phyloP scores from a whole-genome alignment of 192 early-diverging fungal genomes.

The Lobulomyces angularis region DNA sequence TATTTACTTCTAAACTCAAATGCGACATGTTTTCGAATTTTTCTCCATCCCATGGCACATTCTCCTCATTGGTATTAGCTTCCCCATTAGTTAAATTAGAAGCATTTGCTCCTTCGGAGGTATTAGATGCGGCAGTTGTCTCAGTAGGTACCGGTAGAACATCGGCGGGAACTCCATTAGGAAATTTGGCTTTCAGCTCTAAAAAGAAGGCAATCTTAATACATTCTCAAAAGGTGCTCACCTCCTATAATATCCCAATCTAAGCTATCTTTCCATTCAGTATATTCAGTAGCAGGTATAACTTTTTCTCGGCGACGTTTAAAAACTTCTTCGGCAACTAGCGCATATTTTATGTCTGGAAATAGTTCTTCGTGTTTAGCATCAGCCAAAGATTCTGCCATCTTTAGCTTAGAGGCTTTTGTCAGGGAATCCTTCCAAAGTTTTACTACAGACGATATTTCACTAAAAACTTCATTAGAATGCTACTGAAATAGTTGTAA shows the following conservation, averaged over 20 bases:
- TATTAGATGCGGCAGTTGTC: neutral
- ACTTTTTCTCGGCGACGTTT: slow-evolving; percentile 13
- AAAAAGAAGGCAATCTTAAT: neutral
- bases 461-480: neutral
- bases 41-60: neutral
- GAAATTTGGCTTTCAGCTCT: slow-evolving; percentile 30
- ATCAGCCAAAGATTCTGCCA: slow-evolving; percentile 77
- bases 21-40: slow-evolving; percentile 52
- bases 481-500: slow-evolving; percentile 6
- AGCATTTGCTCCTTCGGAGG: neutral
- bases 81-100: neutral
- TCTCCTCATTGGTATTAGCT: slow-evolving; percentile 3
- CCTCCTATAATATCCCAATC: slow-evolving; percentile 43
- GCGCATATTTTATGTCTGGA: slow-evolving; percentile 56
- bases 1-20: slow-evolving; percentile 65
- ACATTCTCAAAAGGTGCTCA: slow-evolving; percentile 2
- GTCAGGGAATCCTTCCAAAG: slow-evolving; percentile 70
- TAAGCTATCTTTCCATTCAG: slow-evolving; percentile 41
- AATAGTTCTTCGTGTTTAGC: slow-evolving; percentile 74
- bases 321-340: slow-evolving; percentile 26
- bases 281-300: slow-evolving; percentile 35
- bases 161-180: slow-evolving; percentile 13
- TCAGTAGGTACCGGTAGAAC: slow-evolving; percentile 6
- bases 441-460: slow-evolving; percentile 31
- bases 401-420: slow-evolving; percentile 59